Percentiles rank a stretch among this genome's conserved stretches.
These are phyloP conservation scores for Leonotis leonurus DNA, from an alignment of 257 asterid species.

Conservation along the genomic window DNA sequence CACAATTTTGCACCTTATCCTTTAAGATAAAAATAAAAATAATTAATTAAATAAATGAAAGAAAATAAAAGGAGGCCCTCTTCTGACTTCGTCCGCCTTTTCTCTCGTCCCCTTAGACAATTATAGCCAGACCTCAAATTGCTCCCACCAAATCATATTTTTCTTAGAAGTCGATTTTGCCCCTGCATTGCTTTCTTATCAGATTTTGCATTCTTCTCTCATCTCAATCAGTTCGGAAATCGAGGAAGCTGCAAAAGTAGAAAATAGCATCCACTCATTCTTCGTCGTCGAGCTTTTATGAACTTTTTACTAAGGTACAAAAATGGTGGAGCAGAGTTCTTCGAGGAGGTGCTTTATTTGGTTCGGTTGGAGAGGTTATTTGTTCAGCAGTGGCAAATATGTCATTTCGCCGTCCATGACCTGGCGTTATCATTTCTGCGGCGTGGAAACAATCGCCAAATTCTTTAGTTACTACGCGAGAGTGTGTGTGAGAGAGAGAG, in stretches of 20 bases:
- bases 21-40: background rate
- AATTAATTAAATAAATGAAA: background rate
- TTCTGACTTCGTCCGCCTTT: background rate
- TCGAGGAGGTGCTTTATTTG: background rate
- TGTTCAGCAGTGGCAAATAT: background rate
- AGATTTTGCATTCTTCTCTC: background rate
- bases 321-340: background rate
- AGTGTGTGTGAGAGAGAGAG: background rate
- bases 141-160: background rate
- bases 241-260: no score
- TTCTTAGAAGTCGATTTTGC: background rate
- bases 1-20: background rate
- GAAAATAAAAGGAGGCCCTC: background rate
- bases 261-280: background rate
- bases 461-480: background rate
- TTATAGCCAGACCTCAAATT: background rate
- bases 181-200: background rate
- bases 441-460: background rate
- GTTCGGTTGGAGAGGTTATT: background rate
- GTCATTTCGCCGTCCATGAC: background rate
- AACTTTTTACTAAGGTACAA: background rate
- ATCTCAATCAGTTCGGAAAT: background rate
- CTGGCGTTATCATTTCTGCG: background rate
- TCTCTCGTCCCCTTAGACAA: background rate
- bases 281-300: background rate